A percentile compares a stretch with the other conserved stretches of the same genome.
These are phyloP conservation scores for Candida gorgasii DNA, from an alignment of 805 yeast genomes.

Conservation along the genomic window DNA sequence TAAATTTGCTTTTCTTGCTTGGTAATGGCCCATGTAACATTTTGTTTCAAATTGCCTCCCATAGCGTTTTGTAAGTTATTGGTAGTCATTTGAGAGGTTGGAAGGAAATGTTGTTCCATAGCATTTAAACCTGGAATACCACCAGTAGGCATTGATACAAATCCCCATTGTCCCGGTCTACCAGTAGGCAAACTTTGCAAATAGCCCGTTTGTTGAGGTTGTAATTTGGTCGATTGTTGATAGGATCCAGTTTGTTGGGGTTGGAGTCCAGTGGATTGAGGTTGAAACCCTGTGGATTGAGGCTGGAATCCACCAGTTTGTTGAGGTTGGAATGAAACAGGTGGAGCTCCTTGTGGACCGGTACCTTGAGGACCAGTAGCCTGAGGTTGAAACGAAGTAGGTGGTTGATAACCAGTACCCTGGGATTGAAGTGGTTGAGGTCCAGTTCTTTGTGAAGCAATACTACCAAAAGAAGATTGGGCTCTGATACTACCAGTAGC, in stretches of 20 bases:
- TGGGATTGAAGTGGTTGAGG: slow-evolving; percentile 54
- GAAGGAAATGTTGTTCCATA: slow-evolving; percentile 68
- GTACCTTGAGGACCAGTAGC: slow-evolving; percentile 20
- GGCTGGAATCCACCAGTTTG: slow-evolving; percentile 24
- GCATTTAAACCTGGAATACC: slow-evolving; percentile 71
- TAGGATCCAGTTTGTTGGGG: slow-evolving; percentile 37
- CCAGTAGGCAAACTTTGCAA: slow-evolving; percentile 61
- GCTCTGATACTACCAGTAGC: slow-evolving; percentile 15
- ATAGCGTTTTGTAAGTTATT: slow-evolving; percentile 43
- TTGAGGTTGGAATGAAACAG: slow-evolving; percentile 19
- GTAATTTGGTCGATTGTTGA: slow-evolving; percentile 60
- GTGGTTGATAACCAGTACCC: slow-evolving; percentile 32
- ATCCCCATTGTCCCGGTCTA: slow-evolving; percentile 79
- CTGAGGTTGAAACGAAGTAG: slow-evolving; percentile 15
- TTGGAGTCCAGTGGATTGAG: slow-evolving; percentile 26
- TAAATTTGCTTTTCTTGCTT: slow-evolving; percentile 85
- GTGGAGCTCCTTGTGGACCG: not conserved
- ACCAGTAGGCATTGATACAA: slow-evolving; percentile 66
- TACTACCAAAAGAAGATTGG: slow-evolving; percentile 41
- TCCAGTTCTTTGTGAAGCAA: slow-evolving; percentile 63
- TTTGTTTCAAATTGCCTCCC: slow-evolving; percentile 48
- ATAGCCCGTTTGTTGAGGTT: slow-evolving; percentile 34
- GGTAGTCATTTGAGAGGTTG: slow-evolving; percentile 40
- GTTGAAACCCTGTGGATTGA: slow-evolving; percentile 28
- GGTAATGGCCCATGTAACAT: slow-evolving; percentile 80